These are phyloP conservation scores for Raffaelea albimanens DNA, from an alignment of 2,329 filamentous ascomycete genomes.

Conservation along the genomic window DNA sequence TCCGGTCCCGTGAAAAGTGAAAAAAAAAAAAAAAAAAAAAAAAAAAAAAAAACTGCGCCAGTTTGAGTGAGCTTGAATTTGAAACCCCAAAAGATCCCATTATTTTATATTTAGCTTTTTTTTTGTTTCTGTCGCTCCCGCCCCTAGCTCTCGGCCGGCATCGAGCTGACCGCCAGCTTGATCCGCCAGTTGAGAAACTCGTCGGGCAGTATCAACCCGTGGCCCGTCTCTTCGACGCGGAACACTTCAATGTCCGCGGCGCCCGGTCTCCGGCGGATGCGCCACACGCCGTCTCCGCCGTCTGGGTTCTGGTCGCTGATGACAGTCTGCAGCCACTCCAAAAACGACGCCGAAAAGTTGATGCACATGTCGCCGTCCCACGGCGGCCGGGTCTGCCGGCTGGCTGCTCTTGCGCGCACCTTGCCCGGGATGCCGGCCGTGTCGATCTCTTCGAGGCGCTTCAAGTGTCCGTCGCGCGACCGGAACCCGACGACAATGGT, in stretches of 20 bases:
- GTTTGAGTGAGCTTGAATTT: no score
- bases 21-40: no score
- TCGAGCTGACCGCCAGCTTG: conserved; percentile 31
- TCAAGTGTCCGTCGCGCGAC: conserved; percentile 59
- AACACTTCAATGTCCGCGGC: conserved; percentile 62
- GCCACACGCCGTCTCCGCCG: conserved; percentile 58
- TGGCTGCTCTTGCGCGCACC: conserved; percentile 53
- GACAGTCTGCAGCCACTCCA: conserved; percentile 61
- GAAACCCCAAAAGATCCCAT: no score
- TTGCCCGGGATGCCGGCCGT: conserved; percentile 70
- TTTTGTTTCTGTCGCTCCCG: no score
- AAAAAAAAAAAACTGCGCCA: no score
- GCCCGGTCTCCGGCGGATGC: conserved; percentile 58
- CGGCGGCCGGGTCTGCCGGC: background rate
- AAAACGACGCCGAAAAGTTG: conserved; percentile 71
- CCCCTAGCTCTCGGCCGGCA: no score
- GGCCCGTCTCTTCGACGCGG: conserved; percentile 62
- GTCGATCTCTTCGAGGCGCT: conserved; percentile 65
- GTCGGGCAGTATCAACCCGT: conserved; percentile 66
- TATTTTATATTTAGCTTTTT: no score
- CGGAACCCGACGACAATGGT: conserved; percentile 89
- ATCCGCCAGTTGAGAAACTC: conserved; percentile 70
- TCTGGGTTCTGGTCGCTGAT: conserved; percentile 34
- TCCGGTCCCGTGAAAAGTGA: no score
- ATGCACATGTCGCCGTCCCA: conserved; percentile 96